These are phyloP conservation scores for Termitomyces sp. DNA, from an alignment of 768 basidiomycete genomes.

Conservation along the genomic window DNA sequence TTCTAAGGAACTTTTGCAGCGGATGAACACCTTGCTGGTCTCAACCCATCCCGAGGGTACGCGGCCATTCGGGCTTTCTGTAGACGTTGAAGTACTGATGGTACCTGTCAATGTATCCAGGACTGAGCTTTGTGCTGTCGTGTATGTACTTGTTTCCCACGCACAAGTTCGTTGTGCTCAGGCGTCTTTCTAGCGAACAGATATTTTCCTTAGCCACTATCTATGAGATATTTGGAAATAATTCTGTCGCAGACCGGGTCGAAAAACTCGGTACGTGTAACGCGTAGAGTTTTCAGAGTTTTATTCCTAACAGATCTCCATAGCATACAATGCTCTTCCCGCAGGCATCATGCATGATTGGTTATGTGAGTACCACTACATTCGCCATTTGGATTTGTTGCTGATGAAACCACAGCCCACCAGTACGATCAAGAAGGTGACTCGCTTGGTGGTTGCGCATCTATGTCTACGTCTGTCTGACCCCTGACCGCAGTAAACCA, in stretches of 20 bases:
- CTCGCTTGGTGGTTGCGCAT: not conserved
- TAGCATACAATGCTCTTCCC: conserved; percentile 28
- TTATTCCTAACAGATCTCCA: conserved; percentile 17
- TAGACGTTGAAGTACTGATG: not conserved
- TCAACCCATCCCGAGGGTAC: conserved; percentile 38
- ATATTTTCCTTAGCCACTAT: conserved; percentile 38
- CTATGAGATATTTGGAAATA: conserved; percentile 37
- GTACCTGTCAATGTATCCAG: not conserved
- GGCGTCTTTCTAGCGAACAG: conserved; percentile 27
- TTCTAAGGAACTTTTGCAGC: conserved; percentile 33
- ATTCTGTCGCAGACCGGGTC: conserved; percentile 34
- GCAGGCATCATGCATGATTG: conserved; percentile 34
- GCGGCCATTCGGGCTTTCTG: not conserved
- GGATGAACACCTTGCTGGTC: conserved; percentile 36
- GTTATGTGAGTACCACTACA: conserved; percentile 22
- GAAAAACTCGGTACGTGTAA: conserved; percentile 31
- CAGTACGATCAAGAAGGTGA: conserved; percentile 40
- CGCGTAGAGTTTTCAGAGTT: conserved; percentile 15
- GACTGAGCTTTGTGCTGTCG: conserved; percentile 33
- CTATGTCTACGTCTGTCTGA: not conserved
- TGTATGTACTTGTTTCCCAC: conserved; percentile 17
- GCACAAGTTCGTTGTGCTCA: not conserved
- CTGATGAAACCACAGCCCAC: conserved; percentile 22
- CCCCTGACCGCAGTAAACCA: conserved; percentile 28
- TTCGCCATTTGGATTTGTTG: not conserved